phyloP scores from a whole-genome alignment of 1,139 yeast genomes.

The Magnusiomyces fungicola region DNA sequence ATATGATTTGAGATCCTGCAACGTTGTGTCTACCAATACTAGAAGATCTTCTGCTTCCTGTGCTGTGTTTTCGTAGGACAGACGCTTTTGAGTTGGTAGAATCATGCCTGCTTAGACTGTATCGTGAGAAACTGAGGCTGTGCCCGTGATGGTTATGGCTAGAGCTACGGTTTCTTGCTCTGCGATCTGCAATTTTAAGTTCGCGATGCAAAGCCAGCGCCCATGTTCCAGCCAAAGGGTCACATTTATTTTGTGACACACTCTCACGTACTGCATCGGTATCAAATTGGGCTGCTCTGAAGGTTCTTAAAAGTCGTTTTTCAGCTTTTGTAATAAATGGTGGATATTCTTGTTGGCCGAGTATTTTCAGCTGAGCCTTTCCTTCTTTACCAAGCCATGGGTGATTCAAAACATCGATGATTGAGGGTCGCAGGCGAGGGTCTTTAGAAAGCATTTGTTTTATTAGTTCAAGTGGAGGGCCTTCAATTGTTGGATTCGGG shows the following conservation, averaged over 20 bases:
- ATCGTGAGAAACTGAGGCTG: slow-evolving; percentile 20
- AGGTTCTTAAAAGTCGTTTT: slow-evolving; percentile 53
- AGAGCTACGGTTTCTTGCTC: slow-evolving; percentile 15
- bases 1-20: background rate
- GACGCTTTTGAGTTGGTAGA: slow-evolving; percentile 38
- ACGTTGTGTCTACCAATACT: background rate
- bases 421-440: slow-evolving; percentile 56
- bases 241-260: slow-evolving; percentile 57
- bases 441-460: slow-evolving; percentile 54
- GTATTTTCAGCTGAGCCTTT: slow-evolving; percentile 35
- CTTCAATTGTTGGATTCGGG: slow-evolving; percentile 36
- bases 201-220: slow-evolving; percentile 64
- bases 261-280: slow-evolving; percentile 54
- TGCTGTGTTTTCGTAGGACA: background rate
- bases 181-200: slow-evolving; percentile 35
- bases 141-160: background rate
- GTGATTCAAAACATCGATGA: slow-evolving; percentile 52
- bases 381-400: slow-evolving; percentile 54
- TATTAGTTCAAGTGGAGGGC: slow-evolving; percentile 45
- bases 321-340: slow-evolving; percentile 58
- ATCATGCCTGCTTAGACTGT: slow-evolving; percentile 19
- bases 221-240: slow-evolving; percentile 80
- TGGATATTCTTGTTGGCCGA: slow-evolving; percentile 33
- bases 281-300: slow-evolving; percentile 62
- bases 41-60: slow-evolving; percentile 8